These are phyloP conservation scores for Fusarium oligoseptatum DNA, from an alignment of 2,329 filamentous ascomycete species.

Conservation along the genomic window DNA sequence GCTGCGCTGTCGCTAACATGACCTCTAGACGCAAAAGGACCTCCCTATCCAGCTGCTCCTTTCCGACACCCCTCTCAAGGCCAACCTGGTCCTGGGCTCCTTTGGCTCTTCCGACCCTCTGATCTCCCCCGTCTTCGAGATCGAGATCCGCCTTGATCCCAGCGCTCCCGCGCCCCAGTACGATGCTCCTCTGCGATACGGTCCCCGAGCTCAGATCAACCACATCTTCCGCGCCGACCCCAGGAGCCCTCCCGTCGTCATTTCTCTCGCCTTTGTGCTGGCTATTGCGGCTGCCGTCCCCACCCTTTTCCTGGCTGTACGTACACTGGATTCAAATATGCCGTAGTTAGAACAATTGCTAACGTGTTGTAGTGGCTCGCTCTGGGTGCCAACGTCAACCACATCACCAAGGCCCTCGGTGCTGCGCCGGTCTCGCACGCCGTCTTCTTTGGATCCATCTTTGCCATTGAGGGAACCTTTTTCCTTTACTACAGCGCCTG, in stretches of 20 bases:
- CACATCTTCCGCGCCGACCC: conserved; percentile 90
- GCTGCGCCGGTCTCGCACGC: conserved; percentile 84
- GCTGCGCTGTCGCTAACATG: conserved; percentile 44
- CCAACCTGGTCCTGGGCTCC: conserved; percentile 87
- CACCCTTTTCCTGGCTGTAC: conserved; percentile 76
- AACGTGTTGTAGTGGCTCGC: conserved; percentile 74
- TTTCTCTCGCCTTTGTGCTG: conserved; percentile 82
- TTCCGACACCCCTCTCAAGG: conserved; percentile 76
- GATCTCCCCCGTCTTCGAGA: conserved; percentile 78
- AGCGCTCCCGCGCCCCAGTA: conserved; percentile 70
- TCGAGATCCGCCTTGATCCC: conserved; percentile 75
- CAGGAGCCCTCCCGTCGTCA: conserved; percentile 81
- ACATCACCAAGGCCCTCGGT: conserved; percentile 80
- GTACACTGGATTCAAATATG: conserved; percentile 45
- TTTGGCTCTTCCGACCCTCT: conserved; percentile 82
- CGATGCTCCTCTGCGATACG: conserved; percentile 83
- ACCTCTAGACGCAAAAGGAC: conserved; percentile 84
- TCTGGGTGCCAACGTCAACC: conserved; percentile 85
- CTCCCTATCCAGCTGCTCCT: conserved; percentile 85
- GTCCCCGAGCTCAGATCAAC: conserved; percentile 85
- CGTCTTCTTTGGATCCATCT: conserved; percentile 87
- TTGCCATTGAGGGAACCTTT: conserved; percentile 91
- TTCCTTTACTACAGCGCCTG: conserved; percentile 94
- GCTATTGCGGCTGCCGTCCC: conserved; percentile 82
- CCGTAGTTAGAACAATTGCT: conserved; percentile 24